Evolutionary conservation across 306 rosid species (phyloP).

Genomic region (Fragaria vesca): DNA sequence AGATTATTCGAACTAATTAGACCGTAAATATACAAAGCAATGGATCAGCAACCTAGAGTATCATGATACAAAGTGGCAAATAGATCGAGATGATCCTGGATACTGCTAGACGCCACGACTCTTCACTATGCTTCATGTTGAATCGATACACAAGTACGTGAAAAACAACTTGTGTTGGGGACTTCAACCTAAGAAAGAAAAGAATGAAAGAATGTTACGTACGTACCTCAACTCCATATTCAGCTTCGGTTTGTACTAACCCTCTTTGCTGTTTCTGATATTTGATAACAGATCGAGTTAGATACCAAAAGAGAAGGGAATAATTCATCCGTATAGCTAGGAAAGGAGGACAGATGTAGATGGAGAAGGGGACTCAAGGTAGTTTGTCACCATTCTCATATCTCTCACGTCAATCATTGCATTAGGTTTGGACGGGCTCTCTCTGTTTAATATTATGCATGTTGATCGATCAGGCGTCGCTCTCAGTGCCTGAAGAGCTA

Average conservation of each 20-base stretch:
- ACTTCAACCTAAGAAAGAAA: background rate
- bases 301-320: background rate
- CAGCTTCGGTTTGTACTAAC: background rate
- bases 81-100: no score
- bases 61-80: background rate
- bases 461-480: background rate
- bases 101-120: background rate
- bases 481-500: background rate
- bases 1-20: background rate
- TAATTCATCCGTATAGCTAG: background rate
- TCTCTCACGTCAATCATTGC: constrained; percentile 9
- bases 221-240: background rate
- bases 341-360: background rate
- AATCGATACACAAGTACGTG: background rate
- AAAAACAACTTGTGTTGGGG: background rate
- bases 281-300: background rate
- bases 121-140: background rate
- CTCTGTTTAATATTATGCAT: background rate
- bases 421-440: background rate
- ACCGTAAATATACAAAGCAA: background rate
- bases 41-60: no score
- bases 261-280: background rate
- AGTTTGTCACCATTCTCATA: background rate
- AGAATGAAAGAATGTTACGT: background rate
- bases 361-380: background rate